A percentile compares a stretch with the other conserved stretches of the same genome.
phyloP scores from a whole-genome alignment of 306 rosid genomes.

The Gleditsia sinensis region DNA sequence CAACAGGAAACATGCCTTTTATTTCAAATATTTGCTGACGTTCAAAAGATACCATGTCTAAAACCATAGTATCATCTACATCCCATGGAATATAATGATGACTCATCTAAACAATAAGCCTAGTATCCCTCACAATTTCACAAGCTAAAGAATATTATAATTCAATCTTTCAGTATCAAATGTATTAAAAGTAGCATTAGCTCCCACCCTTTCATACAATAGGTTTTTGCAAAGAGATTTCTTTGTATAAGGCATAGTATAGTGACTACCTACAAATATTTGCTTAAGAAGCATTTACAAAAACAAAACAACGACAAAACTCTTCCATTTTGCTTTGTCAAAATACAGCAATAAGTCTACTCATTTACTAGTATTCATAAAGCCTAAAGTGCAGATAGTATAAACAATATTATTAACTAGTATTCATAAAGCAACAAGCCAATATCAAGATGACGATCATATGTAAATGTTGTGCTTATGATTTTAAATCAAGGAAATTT shows the following conservation, averaged over 20 bases:
- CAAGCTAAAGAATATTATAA: constrained; percentile 31
- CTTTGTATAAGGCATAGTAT: constrained; percentile 38
- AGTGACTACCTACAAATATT: constrained; percentile 27
- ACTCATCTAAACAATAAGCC: constrained; percentile 36
- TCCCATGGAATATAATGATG: constrained; percentile 39
- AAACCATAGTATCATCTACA: constrained; percentile 35
- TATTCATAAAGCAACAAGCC: not conserved
- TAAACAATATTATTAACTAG: constrained; percentile 20
- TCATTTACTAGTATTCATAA: not conserved
- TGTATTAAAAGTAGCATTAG: constrained; percentile 38
- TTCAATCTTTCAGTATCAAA: constrained; percentile 37
- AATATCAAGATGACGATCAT: constrained; percentile 10
- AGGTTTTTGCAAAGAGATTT: constrained; percentile 33
- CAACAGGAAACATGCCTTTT: constrained; percentile 39
- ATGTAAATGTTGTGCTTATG: not conserved
- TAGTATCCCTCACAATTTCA: constrained; percentile 35
- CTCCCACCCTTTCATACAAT: constrained; percentile 33
- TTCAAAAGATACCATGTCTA: constrained; percentile 42
- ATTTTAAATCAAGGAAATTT: constrained; percentile 19
- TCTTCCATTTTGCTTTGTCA: constrained; percentile 27
- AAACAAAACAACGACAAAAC: constrained; percentile 28
- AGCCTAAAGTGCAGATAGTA: constrained; percentile 57
- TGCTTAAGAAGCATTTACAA: constrained; percentile 29
- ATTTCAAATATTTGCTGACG: constrained; percentile 29
- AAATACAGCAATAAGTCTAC: constrained; percentile 16